Evolutionary conservation across 495 filamentous ascomycete species (phyloP), one percentile per base, ranked within the genome.

Genomic region (Daldinia childiae): DNA sequence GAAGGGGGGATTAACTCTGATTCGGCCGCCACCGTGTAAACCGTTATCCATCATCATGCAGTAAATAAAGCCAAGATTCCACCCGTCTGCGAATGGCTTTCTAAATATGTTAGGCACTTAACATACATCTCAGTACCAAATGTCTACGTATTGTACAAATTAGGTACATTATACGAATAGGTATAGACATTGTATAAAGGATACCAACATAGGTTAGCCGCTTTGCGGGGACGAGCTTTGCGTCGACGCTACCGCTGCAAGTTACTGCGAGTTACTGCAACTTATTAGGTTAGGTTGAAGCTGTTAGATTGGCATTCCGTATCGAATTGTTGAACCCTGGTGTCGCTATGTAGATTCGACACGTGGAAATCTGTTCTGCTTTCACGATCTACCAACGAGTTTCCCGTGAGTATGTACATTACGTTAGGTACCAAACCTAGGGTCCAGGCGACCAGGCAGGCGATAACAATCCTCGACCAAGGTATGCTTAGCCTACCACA

Each of bases 21-120:
- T n/a, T n/a, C n/a, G n/a, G n/a, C n/a, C n/a, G n/a, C n/a, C n/a
- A n/a, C n/a, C n/a, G n/a, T n/a, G n/a, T n/a, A n/a, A 71, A 34
- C 68, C 68, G 58, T 66, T 66, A 66, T 58, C 58, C 43, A 60
- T 66, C 63, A 62, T 65, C 56, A 59, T 66, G 43, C 63, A 52
- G 32, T 39, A 38, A 58, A 19, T 34, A 15, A 30, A 54, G 50
- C 50, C 50, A 54, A 29, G 12, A 54, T 30, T 30, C 12, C 48
- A 30, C 50, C 50, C 7, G 1, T 3, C 19, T 48, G 2, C 50
- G 26, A 54, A 24, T 24, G 19, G 43, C 43, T 48, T 24, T 24
- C 43, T 24, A 48, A 19, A 21, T 21, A 7, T 6, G 26, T 26
- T 3, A 26, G 26, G 29, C n/a, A n/a, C n/a, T n/a, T n/a, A n/a